Evolutionary conservation across 768 basidiomycete genomes (phyloP), one percentile per base, ranked within the genome.

Genomic region (Boletus vinaceobasis): DNA sequence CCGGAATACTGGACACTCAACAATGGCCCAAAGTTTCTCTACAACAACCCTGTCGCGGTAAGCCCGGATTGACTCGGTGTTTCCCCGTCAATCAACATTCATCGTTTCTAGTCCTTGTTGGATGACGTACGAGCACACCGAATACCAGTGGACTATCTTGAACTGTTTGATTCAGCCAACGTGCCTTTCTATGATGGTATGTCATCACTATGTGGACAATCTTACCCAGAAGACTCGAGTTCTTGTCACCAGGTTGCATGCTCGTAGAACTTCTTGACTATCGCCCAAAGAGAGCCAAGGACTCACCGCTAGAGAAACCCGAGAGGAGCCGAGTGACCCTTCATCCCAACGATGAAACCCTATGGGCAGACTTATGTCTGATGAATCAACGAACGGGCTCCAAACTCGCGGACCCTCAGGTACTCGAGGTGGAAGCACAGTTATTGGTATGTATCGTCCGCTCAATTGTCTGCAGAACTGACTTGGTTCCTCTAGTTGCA

Each of bases 111-210:
- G 90, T 85, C 86, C 43, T 71, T 93, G 7, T 76, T 93, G 38
- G 91, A 93, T 63, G 91, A 93, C 65, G 85, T 93, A 50, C 82
- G 88, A 44, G 85, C 86, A 8, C 83, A 88, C 60, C 79, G 90
- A 44, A 92, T 93, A 77, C 91, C 91, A 13, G 84, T 87, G 31
- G 91, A 93, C 72, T 91, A 90, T 66, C 75, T 92, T 13, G 88
- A 91, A 56, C 71, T 91, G 29, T 91, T 93, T 61, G 87, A 93
- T 57, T 72, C 78, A 21, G 82, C 84, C 4, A 78, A 77, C 53
- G 79, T 90, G 4, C 88, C 88, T 21, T 93, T 90, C 70, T 93
- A 92, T 68, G 88, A 93, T 67, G 91, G 90, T 90, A 55, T 27
- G 77, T 73, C 48, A 43, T 23, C 9, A 37, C 39, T 27, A 21